Evolutionary conservation across 2,329 filamentous ascomycete genomes (phyloP).

Genomic region (Nemania sp.): DNA sequence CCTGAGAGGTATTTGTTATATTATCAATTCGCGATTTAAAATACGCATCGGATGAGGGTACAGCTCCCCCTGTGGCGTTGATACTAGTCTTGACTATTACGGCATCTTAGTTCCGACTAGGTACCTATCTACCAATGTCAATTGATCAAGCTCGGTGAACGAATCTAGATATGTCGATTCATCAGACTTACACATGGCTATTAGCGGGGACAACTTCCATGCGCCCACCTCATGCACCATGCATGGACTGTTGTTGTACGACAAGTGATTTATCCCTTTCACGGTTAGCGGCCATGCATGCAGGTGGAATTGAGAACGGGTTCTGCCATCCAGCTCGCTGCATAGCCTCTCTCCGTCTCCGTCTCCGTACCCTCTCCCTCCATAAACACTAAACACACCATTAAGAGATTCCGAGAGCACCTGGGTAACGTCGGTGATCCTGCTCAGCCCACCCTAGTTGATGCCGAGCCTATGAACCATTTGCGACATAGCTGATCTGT

Average conservation of each 20-base stretch:
- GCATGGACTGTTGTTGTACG: background rate
- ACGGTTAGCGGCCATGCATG: background rate
- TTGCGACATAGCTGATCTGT: background rate
- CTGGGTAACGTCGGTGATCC: background rate
- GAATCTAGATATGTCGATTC: background rate
- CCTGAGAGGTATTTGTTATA: no score
- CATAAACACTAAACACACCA: background rate
- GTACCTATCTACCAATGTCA: no score
- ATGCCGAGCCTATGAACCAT: background rate
- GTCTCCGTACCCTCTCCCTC: no score
- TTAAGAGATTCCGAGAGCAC: no score
- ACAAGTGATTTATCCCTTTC: background rate
- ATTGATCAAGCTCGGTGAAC: constrained; percentile 7
- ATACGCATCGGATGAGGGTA: no score
- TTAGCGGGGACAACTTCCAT: background rate
- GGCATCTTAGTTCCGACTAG: no score
- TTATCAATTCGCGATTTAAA: no score
- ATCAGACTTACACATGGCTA: background rate
- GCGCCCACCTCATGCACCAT: background rate
- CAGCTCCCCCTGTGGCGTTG: no score
- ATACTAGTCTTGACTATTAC: no score
- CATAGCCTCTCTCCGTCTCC: constrained; percentile 18
- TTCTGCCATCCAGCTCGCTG: background rate
- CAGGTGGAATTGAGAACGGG: background rate
- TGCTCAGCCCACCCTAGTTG: constrained; percentile 26